A percentile compares a stretch with the other conserved stretches of the same genome.
Conservation (phyloP, 108 stramenopile species). For the Nannochloropsis granulata region DNA sequence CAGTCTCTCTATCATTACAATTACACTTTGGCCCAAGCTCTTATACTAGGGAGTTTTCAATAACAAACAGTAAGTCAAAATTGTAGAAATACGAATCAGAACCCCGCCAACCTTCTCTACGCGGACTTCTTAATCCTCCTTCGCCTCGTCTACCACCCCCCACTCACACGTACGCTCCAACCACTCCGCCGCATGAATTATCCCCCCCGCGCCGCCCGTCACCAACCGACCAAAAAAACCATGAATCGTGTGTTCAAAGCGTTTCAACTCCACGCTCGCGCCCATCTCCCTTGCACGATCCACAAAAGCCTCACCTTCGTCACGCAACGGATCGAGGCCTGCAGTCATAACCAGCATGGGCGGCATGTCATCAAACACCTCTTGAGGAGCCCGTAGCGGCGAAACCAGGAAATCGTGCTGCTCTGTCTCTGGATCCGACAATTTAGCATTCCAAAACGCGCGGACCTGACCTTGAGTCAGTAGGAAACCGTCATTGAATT, state of each 20-base stretch:
- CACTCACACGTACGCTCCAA: background rate
- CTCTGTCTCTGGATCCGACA: background rate
- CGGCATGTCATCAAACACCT: background rate
- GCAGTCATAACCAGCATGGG: background rate
- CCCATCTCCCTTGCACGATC: background rate
- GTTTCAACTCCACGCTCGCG: background rate
- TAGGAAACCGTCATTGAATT: background rate
- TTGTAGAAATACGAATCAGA: no score
- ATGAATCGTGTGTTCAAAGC: background rate
- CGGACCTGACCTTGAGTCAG: background rate
- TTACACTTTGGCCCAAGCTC: no score
- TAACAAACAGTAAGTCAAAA: no score
- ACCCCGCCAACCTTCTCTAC: no score
- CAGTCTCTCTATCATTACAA: no score
- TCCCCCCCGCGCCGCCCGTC: background rate
- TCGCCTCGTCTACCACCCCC: background rate
- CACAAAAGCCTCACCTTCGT: background rate
- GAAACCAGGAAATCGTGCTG: background rate
- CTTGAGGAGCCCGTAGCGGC: background rate
- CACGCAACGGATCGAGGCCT: background rate
- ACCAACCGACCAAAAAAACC: background rate
- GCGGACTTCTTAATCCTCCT: no score
- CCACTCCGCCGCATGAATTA: background rate
- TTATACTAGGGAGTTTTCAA: no score
- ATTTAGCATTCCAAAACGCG: background rate